A percentile compares a stretch with the other conserved stretches of the same genome.
Evolutionary conservation across 83 land plant species (phyloP).

Genomic region (Picea engelmannii): DNA sequence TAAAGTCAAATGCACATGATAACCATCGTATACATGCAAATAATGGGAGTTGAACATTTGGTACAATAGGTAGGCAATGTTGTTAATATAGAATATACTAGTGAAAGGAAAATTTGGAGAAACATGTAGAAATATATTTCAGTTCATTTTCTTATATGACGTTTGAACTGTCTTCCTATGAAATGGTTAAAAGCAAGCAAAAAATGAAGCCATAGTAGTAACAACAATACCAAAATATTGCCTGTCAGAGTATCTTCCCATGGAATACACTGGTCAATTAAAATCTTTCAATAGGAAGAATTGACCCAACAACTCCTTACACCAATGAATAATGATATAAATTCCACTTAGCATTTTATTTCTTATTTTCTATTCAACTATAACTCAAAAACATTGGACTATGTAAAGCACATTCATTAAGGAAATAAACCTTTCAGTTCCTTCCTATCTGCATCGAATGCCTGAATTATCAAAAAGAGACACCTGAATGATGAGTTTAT

Average conservation of each 20-base stretch:
- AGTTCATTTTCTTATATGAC: background rate
- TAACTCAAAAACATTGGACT: background rate
- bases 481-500: background rate
- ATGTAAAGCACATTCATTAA: constrained; percentile 21
- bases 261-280: no score
- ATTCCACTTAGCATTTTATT: background rate
- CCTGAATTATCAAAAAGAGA: constrained; percentile 31
- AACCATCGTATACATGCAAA: background rate
- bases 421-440: constrained; percentile 53
- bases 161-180: background rate
- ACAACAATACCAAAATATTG: no score
- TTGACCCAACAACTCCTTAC: background rate
- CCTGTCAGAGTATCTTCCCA: no score
- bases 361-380: background rate
- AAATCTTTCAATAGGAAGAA: background rate
- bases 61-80: background rate
- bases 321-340: constrained; percentile 1
- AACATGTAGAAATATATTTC: background rate
- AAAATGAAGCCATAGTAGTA: no score
- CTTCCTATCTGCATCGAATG: constrained; percentile 73
- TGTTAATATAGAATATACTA: background rate
- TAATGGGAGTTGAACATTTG: background rate
- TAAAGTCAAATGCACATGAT: background rate
- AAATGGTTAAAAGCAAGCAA: no score
- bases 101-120: background rate